Conservation (phyloP, 2,329 filamentous ascomycete species). For the Diaporthe velutina region DNA sequence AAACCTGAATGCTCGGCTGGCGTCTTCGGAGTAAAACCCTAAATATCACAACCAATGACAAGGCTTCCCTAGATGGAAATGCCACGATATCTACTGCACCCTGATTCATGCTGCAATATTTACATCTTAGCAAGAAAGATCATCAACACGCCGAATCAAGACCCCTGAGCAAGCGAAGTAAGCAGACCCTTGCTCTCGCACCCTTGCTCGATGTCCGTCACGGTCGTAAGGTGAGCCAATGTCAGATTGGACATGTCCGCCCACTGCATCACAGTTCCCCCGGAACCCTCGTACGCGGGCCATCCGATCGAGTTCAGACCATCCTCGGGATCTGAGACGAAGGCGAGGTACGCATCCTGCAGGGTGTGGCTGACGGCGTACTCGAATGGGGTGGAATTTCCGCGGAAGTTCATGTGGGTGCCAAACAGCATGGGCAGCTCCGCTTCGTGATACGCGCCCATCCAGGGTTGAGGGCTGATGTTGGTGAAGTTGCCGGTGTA, state of each 20-base stretch:
- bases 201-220: constrained; percentile 21
- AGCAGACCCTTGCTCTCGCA: constrained; percentile 20
- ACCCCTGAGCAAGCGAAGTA: constrained; percentile 5
- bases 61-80: background rate
- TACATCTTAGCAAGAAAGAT: background rate
- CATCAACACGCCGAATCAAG: background rate
- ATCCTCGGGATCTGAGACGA: constrained; percentile 54
- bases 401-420: constrained; percentile 45
- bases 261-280: constrained; percentile 25
- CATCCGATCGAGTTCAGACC: constrained; percentile 49
- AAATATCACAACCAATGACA: background rate
- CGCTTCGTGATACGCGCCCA: constrained; percentile 48
- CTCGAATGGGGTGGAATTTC: constrained; percentile 40
- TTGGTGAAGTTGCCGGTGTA: constrained; percentile 49
- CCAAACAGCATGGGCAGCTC: constrained; percentile 52
- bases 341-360: constrained; percentile 42
- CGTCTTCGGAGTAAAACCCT: too few species aligned
- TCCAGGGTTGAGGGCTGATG: constrained; percentile 44
- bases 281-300: constrained; percentile 36
- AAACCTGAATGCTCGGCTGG: background rate
- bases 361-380: constrained; percentile 39
- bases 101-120: background rate
- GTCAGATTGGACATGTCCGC: constrained; percentile 29
- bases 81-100: background rate
- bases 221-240: constrained; percentile 25